Base-by-base conservation (phyloP, 352 stramenopile species). In the Halophytophthora polymorphica region DNA sequence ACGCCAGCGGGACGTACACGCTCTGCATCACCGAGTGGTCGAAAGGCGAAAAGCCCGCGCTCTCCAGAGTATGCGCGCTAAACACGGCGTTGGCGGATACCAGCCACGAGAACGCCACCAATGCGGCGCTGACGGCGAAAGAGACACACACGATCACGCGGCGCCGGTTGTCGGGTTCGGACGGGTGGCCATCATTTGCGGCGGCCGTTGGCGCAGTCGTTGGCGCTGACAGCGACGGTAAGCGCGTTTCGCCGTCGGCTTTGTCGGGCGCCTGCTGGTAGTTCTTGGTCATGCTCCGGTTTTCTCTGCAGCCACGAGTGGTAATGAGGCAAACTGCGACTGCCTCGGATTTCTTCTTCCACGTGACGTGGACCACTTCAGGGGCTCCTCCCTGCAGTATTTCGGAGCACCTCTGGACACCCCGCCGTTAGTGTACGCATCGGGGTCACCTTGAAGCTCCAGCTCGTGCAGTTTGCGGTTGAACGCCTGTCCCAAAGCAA, bases 41-140 rank as follows among this genome's bases (percentile, higher is more conserved):
- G 33, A 42, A 51, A 22, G 45, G 21, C 2, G 11, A n/a, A 31
- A 51, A 51, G 18, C 45, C 45, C 33, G 45, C 31, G 11, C 17
- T 35, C 8, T 7, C 19, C 17, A 51, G 45, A 12, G 45, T 43
- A 31, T 35, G 45, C 8, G 45, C 45, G 45, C 31, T 15, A n/a
- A 51, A 35, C 34, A 51, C 45, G 21, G 28, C 19, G 11, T 17
- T 34, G 31, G 33, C 18, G n/a, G 45, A 33, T 6, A 51, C 31
- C 21, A 51, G 33, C 45, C 45, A 51, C 33, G 45, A 51, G 31
- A 34, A 29, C n/a, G 45, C 45, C 29, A 51, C 37, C 3, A 51
- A 31, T n/a, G 38, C 17, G 45, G 31, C 45, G 12, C 31, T 31
- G 45, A 51, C 33, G 45, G 29, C 45, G 5, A 51, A 12, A 11